Evolutionary conservation across 495 filamentous ascomycete genomes (phyloP), one percentile per base, ranked within the genome.

Genomic region (Astrocystis sublimbata): DNA sequence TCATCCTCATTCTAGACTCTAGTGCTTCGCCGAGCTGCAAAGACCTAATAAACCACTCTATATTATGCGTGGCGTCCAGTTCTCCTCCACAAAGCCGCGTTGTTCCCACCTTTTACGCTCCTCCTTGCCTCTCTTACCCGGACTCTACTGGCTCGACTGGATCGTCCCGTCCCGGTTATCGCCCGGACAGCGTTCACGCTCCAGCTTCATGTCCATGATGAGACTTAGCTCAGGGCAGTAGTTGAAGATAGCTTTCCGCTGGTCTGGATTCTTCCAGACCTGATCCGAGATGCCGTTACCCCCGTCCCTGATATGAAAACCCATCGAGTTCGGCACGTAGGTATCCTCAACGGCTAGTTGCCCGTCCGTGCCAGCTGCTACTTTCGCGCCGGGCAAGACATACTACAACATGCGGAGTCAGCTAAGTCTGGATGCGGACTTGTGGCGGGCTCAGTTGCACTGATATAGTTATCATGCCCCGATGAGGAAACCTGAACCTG

Each of bases 141-240:
- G n/a, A n/a, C n/a, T n/a, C n/a, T n/a, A n/a, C n/a, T n/a, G n/a
- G n/a, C n/a, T n/a, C n/a, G n/a, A n/a, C 23, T 53, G 28, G 43
- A 71, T 64, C 7, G 26, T 50, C 13, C 68, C 71, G 10, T 71
- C 58, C 36, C 30, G 31, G 10, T 69, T 64, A 47, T 73, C 71
- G 5, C 67, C 75, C 1, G 45, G 49, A 59, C 79, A 81, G 23
- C 77, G 70, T 65, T 81, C 77, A 24, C 71, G 65, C 66, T 79
- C 78, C 4, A 83, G 64, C 64, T 76, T 81, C 58, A 61, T 61
- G 58, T 61, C 58, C 36, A 61, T 53, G 47, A 53, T 53, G n/a
- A 61, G 47, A n/a, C 69, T 75, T 2, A 83, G 68, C 63, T 83
- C 81, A 12, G 80, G 81, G 56, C 81, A 82, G 65, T 82, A 82